Base-by-base conservation (phyloP, 306 rosid species). In the Pyrus communis region DNA sequence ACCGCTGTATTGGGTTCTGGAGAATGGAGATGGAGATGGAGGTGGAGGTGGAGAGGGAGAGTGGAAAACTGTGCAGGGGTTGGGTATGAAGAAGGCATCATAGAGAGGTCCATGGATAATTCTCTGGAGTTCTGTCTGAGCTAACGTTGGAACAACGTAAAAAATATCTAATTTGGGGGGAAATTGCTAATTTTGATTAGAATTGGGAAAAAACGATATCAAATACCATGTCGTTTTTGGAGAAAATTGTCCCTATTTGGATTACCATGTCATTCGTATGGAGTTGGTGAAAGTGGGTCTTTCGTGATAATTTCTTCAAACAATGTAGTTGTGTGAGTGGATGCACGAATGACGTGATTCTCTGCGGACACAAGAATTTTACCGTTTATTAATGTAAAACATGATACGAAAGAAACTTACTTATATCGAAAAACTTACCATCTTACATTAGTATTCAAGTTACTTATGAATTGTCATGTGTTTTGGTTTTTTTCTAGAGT, bases 1-100 rank as follows among this genome's bases (percentile, higher is more conserved):
- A 75, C 74, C 23, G 19, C 12, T 33, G 21, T 35, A 45, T 72
- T 63, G 71, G 77, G 27, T 64, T 84, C 77, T 82, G 70, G 28
- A 49, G 18, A 62, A 59, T 51, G 84, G 7, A 22, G 30, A 19
- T 70, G 33, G 23, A 75, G 82, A 22, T 59, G 78, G 23, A 79
- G 82, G 31, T 59, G 78, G 23, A 79, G 31, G 21, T 18, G 68
- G 45, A 40, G 45, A 9, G 1, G 55, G 21, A 49, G 9, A 51
- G 54, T 17, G 55, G 19, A 51, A 15, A 51, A 51, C 1, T 51
- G 55, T 17, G 55, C 21, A 51, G 21, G 8, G 21, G 21, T 18
- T 15, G 55, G 21, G 21, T 2, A 51, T 0, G 21, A 49, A 73
- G 68, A 68, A 82, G 76, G 22, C 79, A 82, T 67, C 54, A 40